Evolutionary conservation across 768 basidiomycete species (phyloP).

Genomic region (Mycena pura): DNA sequence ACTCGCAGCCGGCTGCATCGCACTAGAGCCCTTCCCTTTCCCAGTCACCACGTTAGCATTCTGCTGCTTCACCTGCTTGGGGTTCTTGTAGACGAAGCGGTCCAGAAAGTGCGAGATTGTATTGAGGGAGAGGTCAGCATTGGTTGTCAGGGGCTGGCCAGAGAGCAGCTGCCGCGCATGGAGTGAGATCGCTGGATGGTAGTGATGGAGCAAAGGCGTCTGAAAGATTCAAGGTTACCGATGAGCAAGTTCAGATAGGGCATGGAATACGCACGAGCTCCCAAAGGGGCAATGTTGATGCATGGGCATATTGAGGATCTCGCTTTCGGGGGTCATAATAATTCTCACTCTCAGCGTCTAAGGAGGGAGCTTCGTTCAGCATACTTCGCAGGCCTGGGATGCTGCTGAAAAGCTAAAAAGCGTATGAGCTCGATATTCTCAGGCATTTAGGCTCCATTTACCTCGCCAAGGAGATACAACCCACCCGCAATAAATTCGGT

Average conservation of each 20-base stretch:
- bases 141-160: slow-evolving; percentile 77
- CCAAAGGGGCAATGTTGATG: slow-evolving; percentile 83
- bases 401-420: slow-evolving; percentile 48
- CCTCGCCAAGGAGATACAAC: slow-evolving; percentile 87
- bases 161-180: slow-evolving; percentile 84
- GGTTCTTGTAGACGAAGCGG: slow-evolving; percentile 96
- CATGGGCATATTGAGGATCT: slow-evolving; percentile 86
- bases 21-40: slow-evolving; percentile 77
- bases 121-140: slow-evolving; percentile 89
- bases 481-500: slow-evolving; percentile 91
- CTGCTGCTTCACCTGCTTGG: slow-evolving; percentile 66
- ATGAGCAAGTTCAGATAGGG: neutral
- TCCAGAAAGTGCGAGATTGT: slow-evolving; percentile 96
- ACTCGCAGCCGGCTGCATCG: slow-evolving; percentile 93
- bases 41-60: slow-evolving; percentile 32
- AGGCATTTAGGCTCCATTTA: slow-evolving; percentile 41
- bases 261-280: slow-evolving; percentile 71
- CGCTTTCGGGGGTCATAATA: slow-evolving; percentile 92
- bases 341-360: slow-evolving; percentile 37
- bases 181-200: slow-evolving; percentile 88
- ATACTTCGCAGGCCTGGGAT: slow-evolving; percentile 48
- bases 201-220: slow-evolving; percentile 84
- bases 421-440: neutral
- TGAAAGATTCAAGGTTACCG: slow-evolving; percentile 36
- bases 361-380: slow-evolving; percentile 38